These are phyloP conservation scores for Beauveria asiatica DNA, from an alignment of 2,329 filamentous ascomycete genomes.

Conservation along the genomic window DNA sequence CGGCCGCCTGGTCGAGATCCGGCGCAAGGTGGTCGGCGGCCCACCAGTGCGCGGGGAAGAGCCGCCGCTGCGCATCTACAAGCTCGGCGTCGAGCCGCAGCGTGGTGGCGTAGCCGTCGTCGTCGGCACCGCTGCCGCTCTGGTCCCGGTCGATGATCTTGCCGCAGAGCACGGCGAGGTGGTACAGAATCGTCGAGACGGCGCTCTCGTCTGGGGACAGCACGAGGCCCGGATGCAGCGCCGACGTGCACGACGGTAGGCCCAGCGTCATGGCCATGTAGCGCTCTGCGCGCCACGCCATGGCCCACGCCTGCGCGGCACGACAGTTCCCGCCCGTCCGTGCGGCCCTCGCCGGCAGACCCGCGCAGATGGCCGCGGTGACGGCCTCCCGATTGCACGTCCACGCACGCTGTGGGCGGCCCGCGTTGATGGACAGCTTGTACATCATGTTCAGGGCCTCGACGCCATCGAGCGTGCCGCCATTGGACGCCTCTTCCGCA, in stretches of 20 bases:
- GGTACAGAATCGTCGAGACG: background rate
- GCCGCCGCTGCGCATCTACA: background rate
- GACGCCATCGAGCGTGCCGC: slow-evolving; percentile 41
- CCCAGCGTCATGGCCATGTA: slow-evolving; percentile 45
- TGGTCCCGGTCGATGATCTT: slow-evolving; percentile 10
- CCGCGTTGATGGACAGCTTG: slow-evolving; percentile 46
- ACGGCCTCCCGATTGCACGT: slow-evolving; percentile 40
- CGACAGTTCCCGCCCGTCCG: background rate
- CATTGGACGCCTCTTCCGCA: slow-evolving; percentile 35
- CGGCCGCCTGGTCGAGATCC: slow-evolving; percentile 21
- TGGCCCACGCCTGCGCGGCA: slow-evolving; percentile 26
- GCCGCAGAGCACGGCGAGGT: background rate
- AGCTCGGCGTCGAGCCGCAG: slow-evolving; percentile 1
- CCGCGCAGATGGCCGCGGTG: slow-evolving; percentile 29
- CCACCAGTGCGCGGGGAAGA: slow-evolving; percentile 8
- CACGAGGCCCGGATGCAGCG: slow-evolving; percentile 14
- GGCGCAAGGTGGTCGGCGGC: slow-evolving; percentile 12
- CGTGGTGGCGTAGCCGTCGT: background rate
- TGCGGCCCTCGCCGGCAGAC: background rate
- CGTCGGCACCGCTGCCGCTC: background rate
- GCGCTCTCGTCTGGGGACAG: background rate
- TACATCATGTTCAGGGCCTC: slow-evolving; percentile 42
- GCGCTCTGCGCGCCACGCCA: slow-evolving; percentile 35
- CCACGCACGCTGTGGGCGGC: slow-evolving; percentile 47
- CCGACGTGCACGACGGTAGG: slow-evolving; percentile 35